A percentile compares a stretch with the other conserved stretches of the same genome.
Evolutionary conservation across 148 eudicot species (phyloP).

Genomic region (Cornus suecica): DNA sequence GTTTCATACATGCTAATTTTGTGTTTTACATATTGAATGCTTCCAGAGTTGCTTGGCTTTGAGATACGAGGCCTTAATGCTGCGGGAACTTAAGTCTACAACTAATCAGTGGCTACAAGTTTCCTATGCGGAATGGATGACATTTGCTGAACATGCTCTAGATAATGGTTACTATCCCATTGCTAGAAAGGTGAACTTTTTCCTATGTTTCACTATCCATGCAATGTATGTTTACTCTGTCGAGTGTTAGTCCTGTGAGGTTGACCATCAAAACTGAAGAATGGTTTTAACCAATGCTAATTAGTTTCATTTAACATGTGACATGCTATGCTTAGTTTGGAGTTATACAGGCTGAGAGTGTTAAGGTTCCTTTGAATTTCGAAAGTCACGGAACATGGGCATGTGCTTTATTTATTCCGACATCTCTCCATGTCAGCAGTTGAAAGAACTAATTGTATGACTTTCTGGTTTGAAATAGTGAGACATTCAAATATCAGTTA

Average conservation of each 20-base stretch:
- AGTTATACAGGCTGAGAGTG: neutral
- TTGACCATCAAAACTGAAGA: neutral
- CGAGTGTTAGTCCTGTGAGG: neutral
- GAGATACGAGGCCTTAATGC: conserved; percentile 75
- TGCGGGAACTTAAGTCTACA: conserved; percentile 46
- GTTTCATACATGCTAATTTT: neutral
- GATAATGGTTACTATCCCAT: conserved; percentile 51
- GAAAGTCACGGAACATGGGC: neutral
- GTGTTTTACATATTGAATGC: conserved; percentile 4
- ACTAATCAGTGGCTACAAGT: conserved; percentile 45
- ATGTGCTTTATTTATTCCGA: neutral
- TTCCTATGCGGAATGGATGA: conserved; percentile 60
- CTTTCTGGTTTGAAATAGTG: neutral
- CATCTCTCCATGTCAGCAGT: neutral
- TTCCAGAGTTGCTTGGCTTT: conserved; percentile 79
- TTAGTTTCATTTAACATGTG: neutral
- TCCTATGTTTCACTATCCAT: neutral
- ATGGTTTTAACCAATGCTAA: neutral
- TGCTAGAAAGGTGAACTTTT: conserved; percentile 37
- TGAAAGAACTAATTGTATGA: neutral
- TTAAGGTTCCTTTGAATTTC: neutral
- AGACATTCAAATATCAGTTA: neutral
- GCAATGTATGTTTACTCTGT: neutral
- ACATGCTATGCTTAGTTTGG: neutral
- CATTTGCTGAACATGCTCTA: conserved; percentile 62